phyloP scores from a whole-genome alignment of 108 stramenopile species.

The Parietichytrium sp. region DNA sequence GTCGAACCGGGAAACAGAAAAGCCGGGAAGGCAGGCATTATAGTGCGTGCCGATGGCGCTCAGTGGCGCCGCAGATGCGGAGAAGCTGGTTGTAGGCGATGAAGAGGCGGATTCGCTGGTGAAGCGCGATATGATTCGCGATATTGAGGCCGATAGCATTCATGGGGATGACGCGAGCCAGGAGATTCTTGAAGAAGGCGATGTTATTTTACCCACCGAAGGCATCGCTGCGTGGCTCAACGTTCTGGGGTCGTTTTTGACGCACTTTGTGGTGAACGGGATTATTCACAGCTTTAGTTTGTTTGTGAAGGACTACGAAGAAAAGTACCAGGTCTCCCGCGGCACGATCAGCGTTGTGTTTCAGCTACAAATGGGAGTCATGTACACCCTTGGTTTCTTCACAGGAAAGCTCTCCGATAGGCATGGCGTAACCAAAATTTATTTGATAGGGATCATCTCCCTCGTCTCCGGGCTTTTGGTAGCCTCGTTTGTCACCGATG shows the following conservation, averaged over 20 bases:
- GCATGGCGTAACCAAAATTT: not conserved
- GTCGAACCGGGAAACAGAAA: too few species aligned
- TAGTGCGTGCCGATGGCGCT: too few species aligned
- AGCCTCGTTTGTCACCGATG: not conserved
- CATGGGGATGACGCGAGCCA: too few species aligned
- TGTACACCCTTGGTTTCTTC: not conserved
- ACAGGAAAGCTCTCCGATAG: not conserved
- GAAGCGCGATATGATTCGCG: too few species aligned
- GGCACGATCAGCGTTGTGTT: not conserved
- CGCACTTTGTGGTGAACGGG: not conserved
- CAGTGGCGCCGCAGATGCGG: too few species aligned
- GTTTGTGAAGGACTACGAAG: too few species aligned
- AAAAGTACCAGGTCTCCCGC: too few species aligned
- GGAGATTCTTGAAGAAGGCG: too few species aligned
- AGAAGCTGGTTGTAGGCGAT: too few species aligned
- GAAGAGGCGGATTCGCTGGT: too few species aligned
- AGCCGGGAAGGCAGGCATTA: too few species aligned
- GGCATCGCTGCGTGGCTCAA: constrained; percentile 1
- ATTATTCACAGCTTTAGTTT: constrained; percentile 16
- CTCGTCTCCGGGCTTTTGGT: not conserved
- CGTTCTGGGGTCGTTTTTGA: constrained; percentile 24
- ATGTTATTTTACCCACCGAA: not conserved
- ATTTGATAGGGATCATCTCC: not conserved
- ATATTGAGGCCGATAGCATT: too few species aligned
- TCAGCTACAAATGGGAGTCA: not conserved